Conservation (phyloP, 805 yeast genomes). For the Kodamaea neixiangensis region DNA sequence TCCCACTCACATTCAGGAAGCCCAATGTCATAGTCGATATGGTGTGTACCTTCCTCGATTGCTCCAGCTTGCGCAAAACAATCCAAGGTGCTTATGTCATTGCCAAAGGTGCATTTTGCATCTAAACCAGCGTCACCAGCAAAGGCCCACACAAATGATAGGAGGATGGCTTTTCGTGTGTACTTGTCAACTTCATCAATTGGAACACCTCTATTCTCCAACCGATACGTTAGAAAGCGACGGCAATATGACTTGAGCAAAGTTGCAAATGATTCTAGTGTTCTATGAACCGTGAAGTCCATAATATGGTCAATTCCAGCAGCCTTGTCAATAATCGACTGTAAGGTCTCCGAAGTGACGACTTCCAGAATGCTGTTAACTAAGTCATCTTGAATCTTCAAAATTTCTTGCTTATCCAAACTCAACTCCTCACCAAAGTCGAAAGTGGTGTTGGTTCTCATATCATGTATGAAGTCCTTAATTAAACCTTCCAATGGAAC, state of each 20-base stretch:
- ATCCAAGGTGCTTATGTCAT: slow-evolving; percentile 11
- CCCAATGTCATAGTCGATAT: slow-evolving; percentile 45
- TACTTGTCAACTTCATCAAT: slow-evolving; percentile 26
- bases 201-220: slow-evolving; percentile 12
- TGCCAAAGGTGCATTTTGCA: slow-evolving; percentile 29
- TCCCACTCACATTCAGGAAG: slow-evolving; percentile 51
- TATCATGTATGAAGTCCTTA: slow-evolving; percentile 18
- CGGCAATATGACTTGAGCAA: slow-evolving; percentile 40
- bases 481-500: slow-evolving; percentile 20
- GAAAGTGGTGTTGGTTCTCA: slow-evolving; percentile 11
- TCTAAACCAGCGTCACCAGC: slow-evolving; percentile 52
- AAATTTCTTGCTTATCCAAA: neutral
- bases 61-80: slow-evolving; percentile 31
- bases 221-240: slow-evolving; percentile 15
- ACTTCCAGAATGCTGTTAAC: slow-evolving; percentile 2
- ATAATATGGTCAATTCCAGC: slow-evolving; percentile 48
- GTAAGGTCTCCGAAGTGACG: neutral
- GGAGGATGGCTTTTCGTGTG: slow-evolving; percentile 33
- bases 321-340: slow-evolving; percentile 20
- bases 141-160: slow-evolving; percentile 61
- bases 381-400: neutral
- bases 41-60: slow-evolving; percentile 13
- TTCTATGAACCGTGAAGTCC: slow-evolving; percentile 43
- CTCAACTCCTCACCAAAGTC: slow-evolving; percentile 17
- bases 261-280: slow-evolving; percentile 40